phyloP scores from a whole-genome alignment of 2,329 filamentous ascomycete species.

The Pseudogymnoascus sp. region DNA sequence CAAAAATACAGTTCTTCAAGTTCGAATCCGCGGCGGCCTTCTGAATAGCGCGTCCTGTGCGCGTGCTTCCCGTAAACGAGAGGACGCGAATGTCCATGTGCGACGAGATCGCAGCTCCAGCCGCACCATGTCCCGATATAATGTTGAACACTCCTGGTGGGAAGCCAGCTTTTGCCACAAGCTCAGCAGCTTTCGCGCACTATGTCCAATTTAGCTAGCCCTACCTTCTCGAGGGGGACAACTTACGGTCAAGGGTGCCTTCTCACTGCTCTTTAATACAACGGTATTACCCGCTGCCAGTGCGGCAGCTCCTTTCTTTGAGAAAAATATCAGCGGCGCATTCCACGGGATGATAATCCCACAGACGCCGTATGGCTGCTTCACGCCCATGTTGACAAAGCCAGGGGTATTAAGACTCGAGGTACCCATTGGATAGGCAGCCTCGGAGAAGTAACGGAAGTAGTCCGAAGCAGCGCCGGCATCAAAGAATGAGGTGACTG shows the following conservation, averaged over 20 bases:
- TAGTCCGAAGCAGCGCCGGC: conserved; percentile 8
- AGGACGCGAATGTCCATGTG: conserved; percentile 45
- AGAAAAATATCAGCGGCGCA: conserved; percentile 42
- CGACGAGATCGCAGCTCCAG: conserved; percentile 43
- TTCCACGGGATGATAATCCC: conserved; percentile 49
- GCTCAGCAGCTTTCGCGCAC: background rate
- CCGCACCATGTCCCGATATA: conserved; percentile 42
- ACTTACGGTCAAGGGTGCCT: conserved; percentile 40
- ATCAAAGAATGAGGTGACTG: conserved; percentile 9
- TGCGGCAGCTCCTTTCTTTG: conserved; percentile 48
- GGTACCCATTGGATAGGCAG: background rate
- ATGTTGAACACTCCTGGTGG: conserved; percentile 46
- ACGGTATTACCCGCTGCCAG: conserved; percentile 48
- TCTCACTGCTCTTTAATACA: conserved; percentile 39
- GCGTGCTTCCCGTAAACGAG: conserved; percentile 47
- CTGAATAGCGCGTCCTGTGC: conserved; percentile 41
- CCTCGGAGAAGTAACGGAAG: background rate
- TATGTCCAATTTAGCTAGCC: conserved; percentile 35
- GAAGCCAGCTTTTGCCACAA: conserved; percentile 23
- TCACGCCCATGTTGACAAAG: background rate
- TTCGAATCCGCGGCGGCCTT: conserved; percentile 37
- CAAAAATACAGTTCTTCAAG: conserved; percentile 45
- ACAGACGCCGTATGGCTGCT: conserved; percentile 33
- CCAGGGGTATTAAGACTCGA: background rate
- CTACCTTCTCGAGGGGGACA: conserved; percentile 40